phyloP scores from a whole-genome alignment of 192 early-diverging fungal species.

The Entomortierella parvispora region DNA sequence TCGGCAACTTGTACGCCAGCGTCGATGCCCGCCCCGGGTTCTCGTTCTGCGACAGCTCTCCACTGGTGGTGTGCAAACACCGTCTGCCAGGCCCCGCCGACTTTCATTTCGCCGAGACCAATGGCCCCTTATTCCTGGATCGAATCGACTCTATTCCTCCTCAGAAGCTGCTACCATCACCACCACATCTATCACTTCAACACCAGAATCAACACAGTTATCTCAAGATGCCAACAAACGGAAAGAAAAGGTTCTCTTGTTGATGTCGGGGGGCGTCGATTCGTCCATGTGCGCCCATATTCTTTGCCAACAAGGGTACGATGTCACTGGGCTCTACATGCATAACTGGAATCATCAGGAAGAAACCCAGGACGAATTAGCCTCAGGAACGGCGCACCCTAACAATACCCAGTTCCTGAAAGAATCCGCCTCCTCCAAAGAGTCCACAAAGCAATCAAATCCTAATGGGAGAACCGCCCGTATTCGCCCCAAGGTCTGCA shows the following conservation, averaged over 20 bases:
- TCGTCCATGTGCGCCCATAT: conserved; percentile 87
- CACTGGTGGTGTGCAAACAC: neutral
- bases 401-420: conserved; percentile 11
- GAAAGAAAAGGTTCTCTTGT: conserved; percentile 69
- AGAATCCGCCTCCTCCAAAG: conserved; percentile 7
- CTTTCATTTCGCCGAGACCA: too few relatives aligned
- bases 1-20: conserved; percentile 9
- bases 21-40: neutral
- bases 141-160: neutral
- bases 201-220: neutral
- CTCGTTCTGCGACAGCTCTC: neutral
- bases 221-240: neutral
- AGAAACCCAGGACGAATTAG: conserved; percentile 82
- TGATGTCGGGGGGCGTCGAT: conserved; percentile 96
- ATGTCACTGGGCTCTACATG: conserved; percentile 90
- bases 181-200: too few relatives aligned
- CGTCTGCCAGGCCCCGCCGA: too few relatives aligned
- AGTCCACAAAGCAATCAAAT: neutral
- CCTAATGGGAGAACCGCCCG: conserved; percentile 6
- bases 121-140: too few relatives aligned
- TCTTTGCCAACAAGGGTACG: conserved; percentile 69
- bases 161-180: neutral
- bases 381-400: conserved; percentile 8
- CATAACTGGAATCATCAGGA: conserved; percentile 81
- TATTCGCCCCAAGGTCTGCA: conserved; percentile 65